These are phyloP conservation scores for Tetradesmus lagerheimii DNA, from an alignment of 139 green algal genomes.

Conservation along the genomic window DNA sequence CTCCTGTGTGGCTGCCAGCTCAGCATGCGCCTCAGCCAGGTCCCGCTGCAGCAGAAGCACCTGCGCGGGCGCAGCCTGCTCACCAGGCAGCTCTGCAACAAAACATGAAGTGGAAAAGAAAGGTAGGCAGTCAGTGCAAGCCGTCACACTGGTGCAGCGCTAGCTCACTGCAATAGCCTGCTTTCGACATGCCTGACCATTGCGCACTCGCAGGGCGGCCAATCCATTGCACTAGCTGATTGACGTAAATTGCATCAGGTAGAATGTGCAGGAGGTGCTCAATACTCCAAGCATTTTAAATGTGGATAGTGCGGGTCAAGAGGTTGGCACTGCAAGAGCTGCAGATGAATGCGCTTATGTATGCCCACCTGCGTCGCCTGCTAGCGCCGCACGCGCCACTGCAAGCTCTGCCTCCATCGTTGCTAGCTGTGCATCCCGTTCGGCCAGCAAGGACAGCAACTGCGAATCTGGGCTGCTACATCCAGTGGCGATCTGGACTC, in stretches of 20 bases:
- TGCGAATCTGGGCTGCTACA: not conserved
- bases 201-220: no score
- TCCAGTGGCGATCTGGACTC: not conserved
- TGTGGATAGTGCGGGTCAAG: no score
- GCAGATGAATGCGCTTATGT: not conserved
- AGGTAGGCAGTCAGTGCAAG: no score
- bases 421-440: slow-evolving; percentile 51
- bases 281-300: no score
- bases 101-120: no score
- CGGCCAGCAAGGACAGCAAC: slow-evolving; percentile 53
- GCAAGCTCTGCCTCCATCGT: not conserved
- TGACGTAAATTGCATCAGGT: no score
- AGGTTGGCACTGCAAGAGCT: not conserved
- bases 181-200: no score
- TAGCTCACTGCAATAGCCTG: no score
- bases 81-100: slow-evolving; percentile 13
- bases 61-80: slow-evolving; percentile 3
- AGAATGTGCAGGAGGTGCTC: no score
- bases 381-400: not conserved
- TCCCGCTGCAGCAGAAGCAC: slow-evolving; percentile 46
- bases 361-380: not conserved
- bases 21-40: slow-evolving; percentile 39
- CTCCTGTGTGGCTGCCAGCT: slow-evolving; percentile 48
- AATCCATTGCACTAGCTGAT: no score
- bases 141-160: no score